Percentiles rank a stretch among this genome's conserved stretches.
Conservation (phyloP, 148 eudicot species). For the Rhododendron simsii region DNA sequence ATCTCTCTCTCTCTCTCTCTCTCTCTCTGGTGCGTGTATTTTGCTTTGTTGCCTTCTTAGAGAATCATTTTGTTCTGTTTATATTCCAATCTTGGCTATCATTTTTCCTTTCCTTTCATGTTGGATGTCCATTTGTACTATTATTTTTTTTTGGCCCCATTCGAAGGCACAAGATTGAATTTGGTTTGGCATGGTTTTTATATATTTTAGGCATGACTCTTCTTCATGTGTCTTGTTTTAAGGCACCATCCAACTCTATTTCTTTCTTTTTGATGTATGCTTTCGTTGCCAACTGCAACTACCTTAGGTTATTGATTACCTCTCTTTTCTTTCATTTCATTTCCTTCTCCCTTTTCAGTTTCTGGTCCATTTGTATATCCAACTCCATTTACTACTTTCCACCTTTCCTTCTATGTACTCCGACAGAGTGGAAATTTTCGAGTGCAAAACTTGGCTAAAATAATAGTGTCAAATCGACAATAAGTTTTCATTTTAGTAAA, state of each 20-base stretch:
- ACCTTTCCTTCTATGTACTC: not conserved
- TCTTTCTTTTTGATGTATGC: not conserved
- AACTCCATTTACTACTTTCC: not conserved
- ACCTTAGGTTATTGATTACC: not conserved
- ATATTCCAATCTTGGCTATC: not conserved
- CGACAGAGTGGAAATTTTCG: not conserved
- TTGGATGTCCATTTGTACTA: not conserved
- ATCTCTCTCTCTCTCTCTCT: not conserved
- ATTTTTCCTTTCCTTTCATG: not conserved
- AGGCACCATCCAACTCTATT: not conserved
- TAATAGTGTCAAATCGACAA: not conserved
- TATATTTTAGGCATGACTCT: not conserved
- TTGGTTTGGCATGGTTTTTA: not conserved
- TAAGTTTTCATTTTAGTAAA: not conserved
- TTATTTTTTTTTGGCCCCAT: not conserved
- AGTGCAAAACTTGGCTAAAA: not conserved
- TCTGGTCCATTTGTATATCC: not conserved
- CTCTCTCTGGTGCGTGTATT: not conserved
- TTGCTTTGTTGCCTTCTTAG: not conserved
- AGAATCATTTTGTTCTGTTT: not conserved
- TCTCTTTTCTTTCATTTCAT: not conserved
- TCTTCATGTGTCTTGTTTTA: not conserved
- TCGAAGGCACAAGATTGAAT: not conserved
- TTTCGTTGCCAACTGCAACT: not conserved
- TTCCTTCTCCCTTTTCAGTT: not conserved